Evolutionary conservation across 2,329 filamentous ascomycete species (phyloP), one percentile per base, ranked within the genome.

Genomic region (Aspergillus caelatus): DNA sequence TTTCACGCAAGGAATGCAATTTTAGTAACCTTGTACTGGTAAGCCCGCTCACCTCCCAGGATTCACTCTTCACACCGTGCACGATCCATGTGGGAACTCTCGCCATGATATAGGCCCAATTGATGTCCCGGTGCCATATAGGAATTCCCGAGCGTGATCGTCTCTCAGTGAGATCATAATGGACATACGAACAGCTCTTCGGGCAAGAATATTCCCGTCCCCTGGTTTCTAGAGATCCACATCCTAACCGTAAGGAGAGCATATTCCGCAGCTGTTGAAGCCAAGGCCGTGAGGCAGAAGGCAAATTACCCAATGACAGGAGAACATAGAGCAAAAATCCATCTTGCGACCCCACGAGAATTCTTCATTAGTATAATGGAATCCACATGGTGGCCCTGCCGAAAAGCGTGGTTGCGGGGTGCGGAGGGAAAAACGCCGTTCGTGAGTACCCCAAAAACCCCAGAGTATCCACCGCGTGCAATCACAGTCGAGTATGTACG

Each of bases 401-500:
- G 32, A 54, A 36, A 54, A 36, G 5, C 52, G 30, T 11, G 14
- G 26, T 50, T 50, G 46, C 26, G 46, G 46, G 46, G 46, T 50
- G 46, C 46, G 46, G 46, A 50, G 46, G 23, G 9, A 19, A 28
- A 28, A 19, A 30, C 2, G 32, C 32, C 57, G 48, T 12, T 60
- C 21, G 26, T 60, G 32, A 59, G 21, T 11, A 59, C 32, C 19
- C 34, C 41, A 30, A 36, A 36, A 39, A 34, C 53, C 53, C 53
- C 19, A 34, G 50, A 43, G 55, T 34, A 57, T 32, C 55, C 55
- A 45, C 55, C 30, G 8, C 26, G 55, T 57, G 55, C 36, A 57
- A 57, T 57, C 23, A 45, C 36, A 10, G 30, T 57, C 16, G 26
- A 43, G 55, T 21, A 21, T 14, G 14, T 32, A 41, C 36, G 23